These are phyloP conservation scores for Cyclotella sp. DNA, from an alignment of 108 stramenopile genomes.

Conservation along the genomic window DNA sequence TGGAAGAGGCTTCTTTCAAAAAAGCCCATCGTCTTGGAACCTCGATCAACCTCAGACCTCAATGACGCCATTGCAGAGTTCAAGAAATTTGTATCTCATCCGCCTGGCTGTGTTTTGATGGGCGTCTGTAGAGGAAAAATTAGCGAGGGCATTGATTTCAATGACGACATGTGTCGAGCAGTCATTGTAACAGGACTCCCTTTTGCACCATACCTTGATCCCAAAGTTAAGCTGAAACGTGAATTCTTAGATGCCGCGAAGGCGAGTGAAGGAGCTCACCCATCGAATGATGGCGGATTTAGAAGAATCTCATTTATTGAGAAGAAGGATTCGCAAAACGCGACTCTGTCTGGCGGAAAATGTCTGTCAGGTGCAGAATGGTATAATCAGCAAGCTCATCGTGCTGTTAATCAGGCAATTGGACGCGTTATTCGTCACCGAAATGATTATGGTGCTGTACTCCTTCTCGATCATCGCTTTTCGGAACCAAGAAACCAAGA, in stretches of 20 bases:
- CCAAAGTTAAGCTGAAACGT: constrained; percentile 93
- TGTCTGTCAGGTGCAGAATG: constrained; percentile 97
- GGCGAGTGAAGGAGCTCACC: constrained; percentile 48
- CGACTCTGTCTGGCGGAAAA: constrained; percentile 68
- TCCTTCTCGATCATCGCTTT: constrained; percentile 95
- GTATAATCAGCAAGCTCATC: constrained; percentile 97
- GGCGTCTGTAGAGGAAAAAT: constrained; percentile 92
- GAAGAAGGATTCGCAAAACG: neutral
- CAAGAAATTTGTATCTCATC: constrained; percentile 79
- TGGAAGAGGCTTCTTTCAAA: constrained; percentile 76
- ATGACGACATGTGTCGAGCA: constrained; percentile 90
- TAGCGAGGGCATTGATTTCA: constrained; percentile 90
- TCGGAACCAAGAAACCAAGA: constrained; percentile 69
- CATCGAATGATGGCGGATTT: constrained; percentile 81
- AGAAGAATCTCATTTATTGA: constrained; percentile 25
- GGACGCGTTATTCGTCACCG: constrained; percentile 98
- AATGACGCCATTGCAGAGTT: constrained; percentile 90
- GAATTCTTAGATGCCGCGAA: constrained; percentile 89
- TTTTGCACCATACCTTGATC: constrained; percentile 93
- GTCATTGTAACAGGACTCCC: constrained; percentile 99
- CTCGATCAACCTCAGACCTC: constrained; percentile 77
- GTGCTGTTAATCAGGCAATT: constrained; percentile 98
- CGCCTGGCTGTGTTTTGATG: constrained; percentile 88
- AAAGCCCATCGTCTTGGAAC: constrained; percentile 87
- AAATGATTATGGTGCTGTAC: constrained; percentile 95